Evolutionary conservation across 148 eudicot species (phyloP).

Genomic region (Talinum fruticosum): DNA sequence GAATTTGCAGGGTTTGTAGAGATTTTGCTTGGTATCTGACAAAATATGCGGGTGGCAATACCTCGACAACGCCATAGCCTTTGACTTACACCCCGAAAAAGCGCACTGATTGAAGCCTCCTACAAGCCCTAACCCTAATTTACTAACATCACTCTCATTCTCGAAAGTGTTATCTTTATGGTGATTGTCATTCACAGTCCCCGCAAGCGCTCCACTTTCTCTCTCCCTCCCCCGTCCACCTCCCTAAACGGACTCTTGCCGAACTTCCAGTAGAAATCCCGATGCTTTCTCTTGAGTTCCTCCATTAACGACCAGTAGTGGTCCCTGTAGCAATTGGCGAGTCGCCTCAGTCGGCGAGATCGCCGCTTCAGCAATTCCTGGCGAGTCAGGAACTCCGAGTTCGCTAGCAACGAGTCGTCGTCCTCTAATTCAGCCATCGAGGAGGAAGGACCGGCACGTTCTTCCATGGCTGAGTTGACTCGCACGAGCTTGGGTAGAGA

Average conservation of each 20-base stretch:
- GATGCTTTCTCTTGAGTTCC: constrained; percentile 41
- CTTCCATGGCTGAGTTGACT: constrained; percentile 27
- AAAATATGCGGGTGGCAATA: constrained; percentile 54
- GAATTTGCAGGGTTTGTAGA: constrained; percentile 48
- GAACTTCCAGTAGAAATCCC: constrained; percentile 50
- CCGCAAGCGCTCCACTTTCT: constrained; percentile 14
- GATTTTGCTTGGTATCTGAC: constrained; percentile 44
- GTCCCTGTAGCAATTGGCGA: constrained; percentile 40
- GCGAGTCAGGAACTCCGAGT: constrained; percentile 41
- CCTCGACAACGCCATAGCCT: constrained; percentile 56
- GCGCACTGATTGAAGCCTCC: constrained; percentile 30
- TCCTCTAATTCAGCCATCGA: constrained; percentile 20
- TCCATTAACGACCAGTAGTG: constrained; percentile 71
- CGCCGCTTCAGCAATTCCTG: constrained; percentile 53
- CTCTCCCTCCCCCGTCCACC: constrained; percentile 14
- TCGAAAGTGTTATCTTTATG: neutral
- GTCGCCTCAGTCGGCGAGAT: constrained; percentile 37
- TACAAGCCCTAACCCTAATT: constrained; percentile 32
- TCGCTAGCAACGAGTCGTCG: constrained; percentile 27
- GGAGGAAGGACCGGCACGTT: constrained; percentile 6
- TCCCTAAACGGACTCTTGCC: constrained; percentile 43
- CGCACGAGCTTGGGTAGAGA: neutral
- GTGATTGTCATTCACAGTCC: neutral
- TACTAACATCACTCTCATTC: neutral
- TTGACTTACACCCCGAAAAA: constrained; percentile 41